Evolutionary conservation across 257 asterid genomes (phyloP), one percentile per base, ranked within the genome.

Genomic region (Solanum neorickii): DNA sequence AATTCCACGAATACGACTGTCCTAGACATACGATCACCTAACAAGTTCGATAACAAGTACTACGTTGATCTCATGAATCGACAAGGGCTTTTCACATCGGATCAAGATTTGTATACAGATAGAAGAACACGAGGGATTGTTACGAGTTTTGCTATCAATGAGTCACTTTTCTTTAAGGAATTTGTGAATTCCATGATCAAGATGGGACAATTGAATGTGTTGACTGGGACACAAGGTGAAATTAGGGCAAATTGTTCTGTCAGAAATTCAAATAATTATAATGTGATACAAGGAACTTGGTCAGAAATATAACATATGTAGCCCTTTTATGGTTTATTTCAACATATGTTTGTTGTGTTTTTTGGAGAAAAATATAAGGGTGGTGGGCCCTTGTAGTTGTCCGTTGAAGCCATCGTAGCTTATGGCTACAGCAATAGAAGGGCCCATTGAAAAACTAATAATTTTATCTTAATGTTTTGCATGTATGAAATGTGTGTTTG

Each of bases 31-130:
- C 89, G 96, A 6, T 87, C 93, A 4, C 98, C 98, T 0, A 73
- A 91, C 86, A 20, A 11, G 4, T 95, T 95, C 66, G 98, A 94
- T 78, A 95, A 95, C 84, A 93, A 86, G 65, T 95, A 95, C 91
- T 94, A 91, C 62, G 94, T 94, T 1, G 93, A 92, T 73, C 96
- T 95, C 39, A 85, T 94, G 96, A 93, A 95, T 73, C 88, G 94
- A 3, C 96, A 95, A 84, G 98, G 98, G 2, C 83, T 95, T 16
- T 95, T 93, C 87, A 93, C 96, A 1, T 95, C 98, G 7, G 98
- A 95, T 75, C 97, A 95, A 87, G 98, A 95, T 52, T 66, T 95
- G 90, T 94, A 93, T 90, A 91, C 95, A 1, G 96, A 95, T 85
- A 41, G 66, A 1, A 73, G 96, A 78, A 95, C 96, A 0, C 78